These are phyloP conservation scores for Selaginella tamariscina DNA, from an alignment of 75 land plant species.

Conservation along the genomic window DNA sequence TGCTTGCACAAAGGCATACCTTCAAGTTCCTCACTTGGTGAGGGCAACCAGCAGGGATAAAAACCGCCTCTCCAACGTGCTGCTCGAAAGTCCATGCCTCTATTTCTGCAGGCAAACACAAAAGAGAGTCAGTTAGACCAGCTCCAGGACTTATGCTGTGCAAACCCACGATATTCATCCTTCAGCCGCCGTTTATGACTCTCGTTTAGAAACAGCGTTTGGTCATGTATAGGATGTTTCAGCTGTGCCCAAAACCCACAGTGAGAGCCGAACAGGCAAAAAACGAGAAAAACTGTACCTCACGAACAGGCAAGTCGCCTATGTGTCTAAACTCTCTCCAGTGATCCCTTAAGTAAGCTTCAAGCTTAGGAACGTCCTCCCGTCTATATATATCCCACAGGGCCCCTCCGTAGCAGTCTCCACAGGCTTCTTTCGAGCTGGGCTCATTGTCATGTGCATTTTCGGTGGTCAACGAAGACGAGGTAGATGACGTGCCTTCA, in stretches of 20 bases:
- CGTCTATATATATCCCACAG: conserved; percentile 81
- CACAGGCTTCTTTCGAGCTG: not conserved
- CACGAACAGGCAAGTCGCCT: conserved; percentile 32
- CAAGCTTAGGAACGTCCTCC: conserved; percentile 60
- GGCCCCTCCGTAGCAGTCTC: conserved; percentile 39
- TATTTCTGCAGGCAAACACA: conserved; percentile 35
- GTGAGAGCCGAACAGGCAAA: not conserved
- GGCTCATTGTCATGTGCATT: not conserved
- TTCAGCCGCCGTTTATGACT: conserved; percentile 62
- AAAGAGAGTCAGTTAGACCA: not conserved
- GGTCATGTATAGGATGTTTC: conserved; percentile 74
- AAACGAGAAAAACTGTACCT: conserved; percentile 23
- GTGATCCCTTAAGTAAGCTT: conserved; percentile 41
- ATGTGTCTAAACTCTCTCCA: conserved; percentile 54
- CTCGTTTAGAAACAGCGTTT: conserved; percentile 41
- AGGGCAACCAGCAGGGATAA: conserved; percentile 94
- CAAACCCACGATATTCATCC: conserved; percentile 63
- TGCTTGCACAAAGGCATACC: conserved; percentile 27
- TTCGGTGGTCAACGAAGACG: not conserved
- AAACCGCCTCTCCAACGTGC: conserved; percentile 70
- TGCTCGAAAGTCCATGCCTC: conserved; percentile 94
- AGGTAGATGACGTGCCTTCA: not conserved
- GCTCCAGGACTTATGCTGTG: not conserved
- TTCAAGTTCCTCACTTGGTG: conserved; percentile 76
- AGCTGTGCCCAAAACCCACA: conserved; percentile 26